These are phyloP conservation scores for Lunasporangiospora selenospora DNA, from an alignment of 192 early-diverging fungal species.

Conservation along the genomic window DNA sequence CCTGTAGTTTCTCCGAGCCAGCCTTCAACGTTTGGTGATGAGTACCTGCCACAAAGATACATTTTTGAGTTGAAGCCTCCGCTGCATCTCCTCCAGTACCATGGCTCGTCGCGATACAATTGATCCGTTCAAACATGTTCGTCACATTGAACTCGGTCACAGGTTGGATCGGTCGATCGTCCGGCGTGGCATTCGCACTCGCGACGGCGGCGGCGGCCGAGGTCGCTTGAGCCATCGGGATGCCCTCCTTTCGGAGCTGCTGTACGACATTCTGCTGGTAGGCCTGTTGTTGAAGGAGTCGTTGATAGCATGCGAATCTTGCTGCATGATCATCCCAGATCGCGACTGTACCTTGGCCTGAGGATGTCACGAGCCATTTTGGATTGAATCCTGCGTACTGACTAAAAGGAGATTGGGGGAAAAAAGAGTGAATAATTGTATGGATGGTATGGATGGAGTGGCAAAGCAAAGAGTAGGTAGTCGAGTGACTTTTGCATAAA, in stretches of 20 bases:
- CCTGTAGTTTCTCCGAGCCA: slow-evolving; percentile 33
- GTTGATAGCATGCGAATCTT: slow-evolving; percentile 18
- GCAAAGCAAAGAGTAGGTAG: too few species aligned
- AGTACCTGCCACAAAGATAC: slow-evolving; percentile 43
- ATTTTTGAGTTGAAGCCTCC: too few species aligned
- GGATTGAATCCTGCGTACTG: slow-evolving; percentile 43
- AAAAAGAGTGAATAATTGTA: neutral
- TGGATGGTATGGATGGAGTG: too few species aligned
- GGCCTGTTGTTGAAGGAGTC: slow-evolving; percentile 1
- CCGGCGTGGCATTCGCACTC: neutral
- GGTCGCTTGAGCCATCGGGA: too few species aligned
- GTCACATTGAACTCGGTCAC: slow-evolving; percentile 20
- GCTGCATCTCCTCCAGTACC: neutral
- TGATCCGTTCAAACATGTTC: slow-evolving; percentile 39
- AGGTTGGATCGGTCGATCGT: slow-evolving; percentile 22
- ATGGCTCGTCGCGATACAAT: slow-evolving; percentile 24
- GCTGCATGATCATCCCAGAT: slow-evolving; percentile 32
- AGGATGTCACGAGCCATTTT: slow-evolving; percentile 28
- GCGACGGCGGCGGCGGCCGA: neutral
- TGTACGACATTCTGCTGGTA: neutral
- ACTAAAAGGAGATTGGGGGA: neutral
- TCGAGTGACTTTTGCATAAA: too few species aligned
- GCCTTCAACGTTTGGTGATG: too few species aligned
- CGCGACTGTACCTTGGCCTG: slow-evolving; percentile 29
- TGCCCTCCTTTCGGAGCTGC: too few species aligned